Conservation (phyloP, 2,329 filamentous ascomycete genomes). For the Pseudomassariella vexata region DNA sequence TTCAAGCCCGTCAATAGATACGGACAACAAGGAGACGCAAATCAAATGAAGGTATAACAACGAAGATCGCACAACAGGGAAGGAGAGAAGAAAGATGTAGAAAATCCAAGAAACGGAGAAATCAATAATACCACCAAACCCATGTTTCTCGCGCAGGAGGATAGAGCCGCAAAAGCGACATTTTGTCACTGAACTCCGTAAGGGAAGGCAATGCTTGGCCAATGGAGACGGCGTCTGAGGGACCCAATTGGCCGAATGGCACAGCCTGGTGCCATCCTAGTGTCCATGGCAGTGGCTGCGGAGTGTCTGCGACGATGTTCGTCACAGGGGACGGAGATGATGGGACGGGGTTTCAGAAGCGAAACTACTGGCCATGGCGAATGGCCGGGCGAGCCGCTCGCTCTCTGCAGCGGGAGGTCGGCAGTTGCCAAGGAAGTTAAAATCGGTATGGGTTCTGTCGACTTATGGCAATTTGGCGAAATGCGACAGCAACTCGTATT, state of each 20-base stretch:
- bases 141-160: not conserved
- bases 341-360: slow-evolving; percentile 5
- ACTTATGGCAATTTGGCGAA: too few relatives aligned
- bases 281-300: not conserved
- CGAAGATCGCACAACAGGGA: not conserved
- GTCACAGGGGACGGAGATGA: slow-evolving; percentile 7
- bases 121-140: not conserved
- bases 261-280: too few relatives aligned
- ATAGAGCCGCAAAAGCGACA: not conserved
- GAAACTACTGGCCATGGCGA: slow-evolving; percentile 1
- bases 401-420: too few relatives aligned
- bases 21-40: not conserved
- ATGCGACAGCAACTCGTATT: too few relatives aligned
- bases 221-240: too few relatives aligned
- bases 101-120: not conserved
- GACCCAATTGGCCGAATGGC: too few relatives aligned
- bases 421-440: too few relatives aligned
- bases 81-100: not conserved
- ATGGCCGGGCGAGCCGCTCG: too few relatives aligned
- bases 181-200: not conserved
- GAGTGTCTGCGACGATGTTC: slow-evolving; percentile 4
- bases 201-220: not conserved
- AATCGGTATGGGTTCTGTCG: too few relatives aligned
- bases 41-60: slow-evolving; percentile 2
- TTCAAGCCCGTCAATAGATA: not conserved